These are phyloP conservation scores for Salix caprea DNA, from an alignment of 345 rosid species.

Conservation along the genomic window DNA sequence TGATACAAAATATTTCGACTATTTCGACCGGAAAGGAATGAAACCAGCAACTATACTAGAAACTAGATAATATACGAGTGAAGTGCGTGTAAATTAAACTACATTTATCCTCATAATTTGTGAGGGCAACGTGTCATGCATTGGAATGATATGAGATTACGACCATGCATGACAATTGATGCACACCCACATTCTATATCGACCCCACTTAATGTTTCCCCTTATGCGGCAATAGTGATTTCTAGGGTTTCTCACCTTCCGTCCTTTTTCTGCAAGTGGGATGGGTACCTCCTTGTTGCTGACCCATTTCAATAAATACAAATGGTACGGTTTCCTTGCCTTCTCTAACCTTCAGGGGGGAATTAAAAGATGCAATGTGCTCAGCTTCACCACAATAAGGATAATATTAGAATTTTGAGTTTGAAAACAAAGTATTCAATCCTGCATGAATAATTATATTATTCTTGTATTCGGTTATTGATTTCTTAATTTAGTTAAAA, in stretches of 20 bases:
- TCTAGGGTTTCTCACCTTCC: constrained; percentile 29
- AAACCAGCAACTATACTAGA: too few species aligned
- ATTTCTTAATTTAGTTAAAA: too few species aligned
- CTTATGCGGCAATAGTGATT: constrained; percentile 31
- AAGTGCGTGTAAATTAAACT: too few species aligned
- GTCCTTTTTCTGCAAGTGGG: constrained; percentile 7
- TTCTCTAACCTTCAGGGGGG: neutral
- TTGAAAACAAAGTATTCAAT: too few species aligned
- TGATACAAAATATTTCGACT: too few species aligned
- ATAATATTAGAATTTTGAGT: neutral
- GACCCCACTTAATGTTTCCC: constrained; percentile 37
- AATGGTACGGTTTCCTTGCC: constrained; percentile 5
- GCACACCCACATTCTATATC: constrained; percentile 35
- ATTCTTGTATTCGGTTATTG: too few species aligned
- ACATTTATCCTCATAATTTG: too few species aligned
- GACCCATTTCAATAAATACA: constrained; percentile 20
- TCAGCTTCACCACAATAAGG: neutral
- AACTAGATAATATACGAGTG: too few species aligned
- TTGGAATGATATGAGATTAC: constrained; percentile 34
- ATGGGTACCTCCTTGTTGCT: constrained; percentile 3
- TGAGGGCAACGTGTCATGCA: neutral
- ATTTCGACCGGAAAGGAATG: too few species aligned
- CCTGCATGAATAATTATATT: too few species aligned
- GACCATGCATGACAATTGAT: constrained; percentile 40
- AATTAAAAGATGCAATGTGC: too few species aligned